phyloP scores from a whole-genome alignment of 805 yeast genomes.

The Candida argentea region DNA sequence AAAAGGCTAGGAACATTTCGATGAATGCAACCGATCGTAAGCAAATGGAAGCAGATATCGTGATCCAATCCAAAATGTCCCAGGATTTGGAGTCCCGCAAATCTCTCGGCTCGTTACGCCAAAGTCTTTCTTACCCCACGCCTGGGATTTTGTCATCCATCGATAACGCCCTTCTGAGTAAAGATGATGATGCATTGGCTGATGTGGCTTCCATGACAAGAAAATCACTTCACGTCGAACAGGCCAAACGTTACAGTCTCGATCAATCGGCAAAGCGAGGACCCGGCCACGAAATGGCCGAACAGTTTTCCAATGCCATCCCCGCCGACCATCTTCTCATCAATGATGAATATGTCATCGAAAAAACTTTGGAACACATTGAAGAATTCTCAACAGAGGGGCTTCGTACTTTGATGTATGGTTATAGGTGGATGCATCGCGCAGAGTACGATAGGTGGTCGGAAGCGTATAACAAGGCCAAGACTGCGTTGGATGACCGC shows the following conservation, averaged over 20 bases:
- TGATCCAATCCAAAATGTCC: conserved; percentile 46
- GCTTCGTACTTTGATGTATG: conserved; percentile 77
- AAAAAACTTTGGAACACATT: conserved; percentile 78
- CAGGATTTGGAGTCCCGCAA: conserved; percentile 20
- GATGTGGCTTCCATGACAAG: conserved; percentile 44
- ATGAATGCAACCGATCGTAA: conserved; percentile 52
- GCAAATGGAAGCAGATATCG: conserved; percentile 65
- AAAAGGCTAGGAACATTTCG: conserved; percentile 57
- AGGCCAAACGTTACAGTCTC: conserved; percentile 42
- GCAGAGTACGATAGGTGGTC: conserved; percentile 61
- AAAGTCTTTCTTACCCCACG: conserved; percentile 9
- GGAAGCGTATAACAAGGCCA: conserved; percentile 58
- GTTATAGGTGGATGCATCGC: conserved; percentile 59
- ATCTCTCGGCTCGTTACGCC: conserved; percentile 24
- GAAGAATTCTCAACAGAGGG: conserved; percentile 96
- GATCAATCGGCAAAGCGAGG: conserved; percentile 7
- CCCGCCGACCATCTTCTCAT: conserved; percentile 46
- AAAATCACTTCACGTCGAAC: conserved; percentile 50
- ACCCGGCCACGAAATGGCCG: conserved; percentile 1
- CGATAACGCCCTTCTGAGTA: conserved; percentile 36
- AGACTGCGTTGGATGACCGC: conserved; percentile 63
- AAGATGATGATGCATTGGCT: conserved; percentile 42
- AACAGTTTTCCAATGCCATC: conserved; percentile 4
- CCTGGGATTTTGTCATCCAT: conserved; percentile 28
- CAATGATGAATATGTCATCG: conserved; percentile 71